Evolutionary conservation across 208 protist genomes (phyloP), one percentile per base, ranked within the genome.

Genomic region (Acanthamoeba quina): DNA sequence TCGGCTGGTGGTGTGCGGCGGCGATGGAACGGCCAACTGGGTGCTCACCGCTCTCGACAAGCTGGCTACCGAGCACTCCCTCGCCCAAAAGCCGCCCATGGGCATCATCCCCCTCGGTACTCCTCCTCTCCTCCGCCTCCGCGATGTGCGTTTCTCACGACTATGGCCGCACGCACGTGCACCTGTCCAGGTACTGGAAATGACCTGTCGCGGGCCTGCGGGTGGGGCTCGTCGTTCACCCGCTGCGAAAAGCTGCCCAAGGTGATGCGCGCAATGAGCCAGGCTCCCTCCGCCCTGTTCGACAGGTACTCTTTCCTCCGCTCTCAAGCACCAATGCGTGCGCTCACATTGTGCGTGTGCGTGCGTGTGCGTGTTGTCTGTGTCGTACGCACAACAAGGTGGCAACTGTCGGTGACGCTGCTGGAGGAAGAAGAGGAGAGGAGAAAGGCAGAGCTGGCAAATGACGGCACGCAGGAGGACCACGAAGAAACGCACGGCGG

Each of bases 21-120:
- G 97, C 34, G 97, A 98, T 95, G 97, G 97, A 19, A 98, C 97
- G 13, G 94, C 96, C 13, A 96, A 96, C 29, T 98, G 97, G 97
- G 90, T 98, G 17, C 78, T 98, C 19, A 47, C 83, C 37, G 91
- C 96, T 21, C 94, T 97, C 66, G 94, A 96, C 54, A 93, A 94
- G 44, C 52, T 93, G 19, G 52, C 47, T 17, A 13, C 34, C 17
- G 76, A 83, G 76, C 19, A 26, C 24, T 9, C 24, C 7, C 37
- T 83, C 34, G 24, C 76, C 17, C 24, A 83, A 31, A 83, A 83
- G 44, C 76, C 76, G 9, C 26, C 76, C 5, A 83, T 34, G 26
- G 76, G 76, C 10, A 83, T 83, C 11, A 83, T 83, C 26, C 83
- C 54, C 17, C 83, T 72, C 31, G 49, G 82, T 60, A 60, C 82